Percentiles rank a stretch among this genome's conserved stretches.
phyloP scores from a whole-genome alignment of 2,329 filamentous ascomycete genomes.

The Epichloe sp. region DNA sequence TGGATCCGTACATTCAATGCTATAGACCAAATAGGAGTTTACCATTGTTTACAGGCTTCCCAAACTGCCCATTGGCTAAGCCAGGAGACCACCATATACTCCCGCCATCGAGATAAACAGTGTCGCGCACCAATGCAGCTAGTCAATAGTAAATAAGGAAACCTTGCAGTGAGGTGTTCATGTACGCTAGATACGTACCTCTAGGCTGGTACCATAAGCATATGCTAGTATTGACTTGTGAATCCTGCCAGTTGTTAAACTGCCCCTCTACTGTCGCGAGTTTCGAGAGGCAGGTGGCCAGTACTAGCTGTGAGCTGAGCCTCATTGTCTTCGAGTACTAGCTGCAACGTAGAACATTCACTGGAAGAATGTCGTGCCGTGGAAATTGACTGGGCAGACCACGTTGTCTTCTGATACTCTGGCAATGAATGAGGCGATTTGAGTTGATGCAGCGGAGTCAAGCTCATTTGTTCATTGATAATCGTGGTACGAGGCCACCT shows the following conservation, averaged over 20 bases:
- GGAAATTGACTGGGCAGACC: not conserved
- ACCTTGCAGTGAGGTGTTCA: not conserved
- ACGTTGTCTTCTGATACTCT: not conserved
- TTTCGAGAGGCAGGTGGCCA: conserved; percentile 10
- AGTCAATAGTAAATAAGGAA: not conserved
- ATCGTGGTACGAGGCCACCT: not conserved
- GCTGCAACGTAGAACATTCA: too few species aligned
- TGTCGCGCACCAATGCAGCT: conserved; percentile 48
- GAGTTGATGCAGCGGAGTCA: not conserved
- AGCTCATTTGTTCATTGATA: not conserved
- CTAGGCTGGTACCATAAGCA: conserved; percentile 41
- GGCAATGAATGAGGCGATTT: not conserved
- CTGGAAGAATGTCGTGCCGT: not conserved
- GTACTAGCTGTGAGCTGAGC: conserved; percentile 5
- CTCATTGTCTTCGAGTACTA: conserved; percentile 8
- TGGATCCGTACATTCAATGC: not conserved
- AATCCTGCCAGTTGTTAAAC: conserved; percentile 31
- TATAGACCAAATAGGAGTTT: conserved; percentile 11
- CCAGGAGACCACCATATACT: conserved; percentile 38
- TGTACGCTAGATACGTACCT: conserved; percentile 16
- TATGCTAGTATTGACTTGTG: conserved; percentile 44
- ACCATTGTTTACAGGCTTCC: conserved; percentile 26
- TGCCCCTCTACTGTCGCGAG: conserved; percentile 22
- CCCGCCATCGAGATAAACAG: conserved; percentile 54
- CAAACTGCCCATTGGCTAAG: conserved; percentile 29